Conservation (phyloP, 768 basidiomycete genomes). For the Auricularia sp. region DNA sequence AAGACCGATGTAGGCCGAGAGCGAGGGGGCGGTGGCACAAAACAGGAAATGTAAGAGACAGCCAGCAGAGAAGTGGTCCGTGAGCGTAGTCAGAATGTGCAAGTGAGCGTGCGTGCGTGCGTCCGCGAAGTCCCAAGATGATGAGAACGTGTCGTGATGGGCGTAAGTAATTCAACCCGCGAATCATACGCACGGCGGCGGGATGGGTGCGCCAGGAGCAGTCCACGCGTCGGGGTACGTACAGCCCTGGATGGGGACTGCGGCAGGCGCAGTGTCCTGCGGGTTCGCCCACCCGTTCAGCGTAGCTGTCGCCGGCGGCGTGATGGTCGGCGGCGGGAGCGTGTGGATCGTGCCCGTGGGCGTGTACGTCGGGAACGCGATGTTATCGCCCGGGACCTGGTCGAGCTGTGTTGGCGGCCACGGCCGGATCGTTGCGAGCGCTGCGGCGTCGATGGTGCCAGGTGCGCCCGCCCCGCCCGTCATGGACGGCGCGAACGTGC, state of each 20-base stretch:
- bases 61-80: no score
- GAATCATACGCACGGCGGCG: constrained; percentile 27
- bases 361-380: constrained; percentile 48
- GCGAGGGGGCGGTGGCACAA: no score
- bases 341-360: constrained; percentile 59
- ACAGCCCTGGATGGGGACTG: constrained; percentile 53
- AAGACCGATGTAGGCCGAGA: no score
- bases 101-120: no score
- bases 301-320: constrained; percentile 20
- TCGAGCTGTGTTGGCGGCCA: constrained; percentile 49
- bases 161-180: no score
- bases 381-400: neutral
- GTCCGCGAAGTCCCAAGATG: no score
- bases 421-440: constrained; percentile 30
- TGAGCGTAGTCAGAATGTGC: no score
- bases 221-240: constrained; percentile 57
- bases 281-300: constrained; percentile 62
- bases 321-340: constrained; percentile 58
- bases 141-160: no score
- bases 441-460: constrained; percentile 32
- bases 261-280: constrained; percentile 41
- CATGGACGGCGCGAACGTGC: constrained; percentile 51
- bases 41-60: no score
- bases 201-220: constrained; percentile 27
- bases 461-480: constrained; percentile 55